Evolutionary conservation across 2,329 filamentous ascomycete species (phyloP), one percentile per base, ranked within the genome.

Genomic region (Aspergillus persii): DNA sequence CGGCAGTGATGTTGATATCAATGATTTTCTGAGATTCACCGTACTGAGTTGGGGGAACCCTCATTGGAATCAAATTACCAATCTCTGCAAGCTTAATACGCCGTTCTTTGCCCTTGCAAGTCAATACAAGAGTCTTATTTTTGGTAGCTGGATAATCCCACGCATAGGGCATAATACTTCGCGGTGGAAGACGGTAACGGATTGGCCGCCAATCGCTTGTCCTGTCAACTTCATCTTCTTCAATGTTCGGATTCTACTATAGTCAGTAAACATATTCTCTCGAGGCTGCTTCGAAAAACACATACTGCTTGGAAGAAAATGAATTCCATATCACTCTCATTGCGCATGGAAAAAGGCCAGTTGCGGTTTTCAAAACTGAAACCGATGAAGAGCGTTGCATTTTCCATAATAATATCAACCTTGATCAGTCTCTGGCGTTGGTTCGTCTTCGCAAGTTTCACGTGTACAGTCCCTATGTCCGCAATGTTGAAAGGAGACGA

Each of bases 71-170:
- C 67, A 96, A 83, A 66, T 97, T 97, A 27, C 95, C 95, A 69
- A 99, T 99, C 73, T 99, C 95, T 2, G 94, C 91, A 65, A 99
- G 83, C 74, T 96, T 97, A 72, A 99, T 89, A 70, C 97, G 92
- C 31, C 95, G 84, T 72, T 97, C 92, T 70, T 89, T 91, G 61
- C 88, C 87, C 69, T 89, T 87, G 7, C 89, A 89, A 55, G 82
- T 88, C 71, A 99, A 86, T 53, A 98, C 87, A 44, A 99, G 85
- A 73, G 97, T 95, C 69, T 95, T 96, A 77, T 91, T 89, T 78
- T 96, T 97, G n/a, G 92, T 93, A 1, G 95, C 94, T 1, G 95
- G 96, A 77, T 96, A 99, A 72, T 99, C 96, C 95, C 95, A 99
- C 1, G 95, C 94, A 70, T 99, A 99, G 0, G 96, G 95, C 95